Evolutionary conservation across 1,284 basidiomycete species (phyloP), one percentile per base, ranked within the genome.

Genomic region (Leccinum fallax): DNA sequence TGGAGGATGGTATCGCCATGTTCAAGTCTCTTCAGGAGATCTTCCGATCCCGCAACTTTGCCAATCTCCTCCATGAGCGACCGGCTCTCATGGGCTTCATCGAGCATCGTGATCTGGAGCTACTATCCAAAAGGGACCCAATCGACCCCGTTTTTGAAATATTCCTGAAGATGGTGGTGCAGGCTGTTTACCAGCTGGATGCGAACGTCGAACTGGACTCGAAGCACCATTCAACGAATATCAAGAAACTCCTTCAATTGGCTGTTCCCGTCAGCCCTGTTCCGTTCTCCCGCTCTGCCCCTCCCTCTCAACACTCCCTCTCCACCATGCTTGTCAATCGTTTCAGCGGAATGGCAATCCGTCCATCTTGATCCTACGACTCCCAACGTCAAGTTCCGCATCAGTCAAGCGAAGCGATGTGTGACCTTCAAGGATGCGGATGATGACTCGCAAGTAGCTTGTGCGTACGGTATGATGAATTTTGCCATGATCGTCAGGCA

Each of bases 301-400:
- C 86, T 5, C 86, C 88, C 0, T 80, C 81, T 1, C 66, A 74
- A 3, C 78, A 84, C 34, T 86, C 93, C 58, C 80, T 94, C 2
- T 92, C 93, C 79, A 21, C 21, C 0, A 89, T 90, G 80, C 81
- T 98, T 11, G 89, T 92, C 75, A 98, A 98, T 74, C 89, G 96
- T 28, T 90, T 94, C 70, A 86, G 86, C 51, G 87, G 92, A 15
- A 82, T 93, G 66, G 86, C 92, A 19, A 81, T 94, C 87, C 6
- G 83, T 94, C 55, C 85, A 90, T 67, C 83, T 97, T 43, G 87
- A 91, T 54, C 85, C 89, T 0, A 78, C 80, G 0, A 71, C 79
- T 3, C 66, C 79, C 1, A 80, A 84, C 19, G 80, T 87, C 60
- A 77, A 80, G 5, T 80, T 82, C 55, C 83, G 87, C 13, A 73